A percentile compares a stretch with the other conserved stretches of the same genome.
These are phyloP conservation scores for Trematosphaeria pertusa DNA, from an alignment of 2,329 filamentous ascomycete genomes.

Conservation along the genomic window DNA sequence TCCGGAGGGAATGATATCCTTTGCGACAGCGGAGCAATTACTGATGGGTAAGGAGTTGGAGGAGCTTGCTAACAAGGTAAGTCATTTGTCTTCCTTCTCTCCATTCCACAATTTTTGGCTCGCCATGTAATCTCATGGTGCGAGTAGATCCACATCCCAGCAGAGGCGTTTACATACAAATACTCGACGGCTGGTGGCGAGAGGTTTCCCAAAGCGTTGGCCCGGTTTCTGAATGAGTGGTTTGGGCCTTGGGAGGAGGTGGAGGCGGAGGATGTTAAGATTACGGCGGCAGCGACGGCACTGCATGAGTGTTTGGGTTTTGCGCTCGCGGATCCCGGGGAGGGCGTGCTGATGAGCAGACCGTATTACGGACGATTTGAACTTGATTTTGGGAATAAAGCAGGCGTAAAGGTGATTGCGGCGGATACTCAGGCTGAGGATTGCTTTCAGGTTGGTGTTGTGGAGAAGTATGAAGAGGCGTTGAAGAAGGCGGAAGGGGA, in stretches of 20 bases:
- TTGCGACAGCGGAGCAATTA: slow-evolving; percentile 61
- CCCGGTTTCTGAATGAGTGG: slow-evolving; percentile 51
- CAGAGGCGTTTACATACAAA: slow-evolving; percentile 50
- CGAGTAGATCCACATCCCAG: slow-evolving; percentile 44
- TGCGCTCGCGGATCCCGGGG: slow-evolving; percentile 51
- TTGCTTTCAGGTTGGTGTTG: slow-evolving; percentile 34
- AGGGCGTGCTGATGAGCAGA: slow-evolving; percentile 54
- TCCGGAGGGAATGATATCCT: slow-evolving; percentile 55
- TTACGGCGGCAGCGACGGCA: slow-evolving; percentile 52
- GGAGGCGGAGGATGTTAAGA: slow-evolving; percentile 45
- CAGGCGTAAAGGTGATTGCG: slow-evolving; percentile 26
- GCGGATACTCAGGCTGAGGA: slow-evolving; percentile 23
- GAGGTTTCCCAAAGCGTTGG: slow-evolving; percentile 49
- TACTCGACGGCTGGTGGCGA: slow-evolving; percentile 48
- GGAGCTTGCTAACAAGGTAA: slow-evolving; percentile 50
- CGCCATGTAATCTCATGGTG: no score
- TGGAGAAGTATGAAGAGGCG: slow-evolving; percentile 47
- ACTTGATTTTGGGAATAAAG: slow-evolving; percentile 56
- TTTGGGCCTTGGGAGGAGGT: no score
- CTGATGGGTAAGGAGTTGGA: slow-evolving; percentile 57
- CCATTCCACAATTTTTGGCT: no score
- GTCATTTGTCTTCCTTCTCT: no score
- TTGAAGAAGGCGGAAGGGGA: slow-evolving; percentile 36
- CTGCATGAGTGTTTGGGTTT: slow-evolving; percentile 54
- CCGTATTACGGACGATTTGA: slow-evolving; percentile 59